Conservation (phyloP, 257 asterid genomes). For the Nicotiana attenuata region DNA sequence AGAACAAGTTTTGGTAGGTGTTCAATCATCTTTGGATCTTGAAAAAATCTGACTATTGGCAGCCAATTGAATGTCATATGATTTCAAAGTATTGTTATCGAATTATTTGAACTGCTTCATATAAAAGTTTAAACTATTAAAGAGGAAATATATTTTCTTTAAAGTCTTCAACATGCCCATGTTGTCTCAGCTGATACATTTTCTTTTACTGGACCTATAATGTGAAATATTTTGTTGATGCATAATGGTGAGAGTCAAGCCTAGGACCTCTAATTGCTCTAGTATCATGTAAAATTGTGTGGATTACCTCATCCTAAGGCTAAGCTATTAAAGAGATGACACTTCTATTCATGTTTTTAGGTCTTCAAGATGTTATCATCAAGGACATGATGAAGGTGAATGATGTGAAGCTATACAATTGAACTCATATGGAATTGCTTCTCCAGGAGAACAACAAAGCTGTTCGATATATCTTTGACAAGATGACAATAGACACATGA, state of each 20-base stretch:
- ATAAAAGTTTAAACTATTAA: neutral
- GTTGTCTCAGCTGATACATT: neutral
- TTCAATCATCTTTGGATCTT: neutral
- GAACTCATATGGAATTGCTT: neutral
- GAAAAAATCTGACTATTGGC: neutral
- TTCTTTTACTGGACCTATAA: neutral
- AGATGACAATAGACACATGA: neutral
- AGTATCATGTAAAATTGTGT: neutral
- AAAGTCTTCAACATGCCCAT: neutral
- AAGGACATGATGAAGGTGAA: neutral
- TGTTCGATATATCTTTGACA: neutral
- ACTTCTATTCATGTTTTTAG: no score
- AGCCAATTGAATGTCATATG: neutral
- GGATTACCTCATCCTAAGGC: neutral
- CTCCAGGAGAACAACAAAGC: neutral
- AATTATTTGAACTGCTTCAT: neutral
- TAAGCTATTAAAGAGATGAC: neutral
- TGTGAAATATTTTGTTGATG: neutral
- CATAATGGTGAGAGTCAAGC: neutral
- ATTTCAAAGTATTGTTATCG: neutral
- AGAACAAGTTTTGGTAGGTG: neutral
- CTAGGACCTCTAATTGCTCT: neutral
- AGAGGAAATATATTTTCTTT: no score
- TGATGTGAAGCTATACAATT: neutral
- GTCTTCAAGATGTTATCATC: neutral